phyloP scores from a whole-genome alignment of 1,284 basidiomycete genomes.

The Trichosporon coremiiforme region DNA sequence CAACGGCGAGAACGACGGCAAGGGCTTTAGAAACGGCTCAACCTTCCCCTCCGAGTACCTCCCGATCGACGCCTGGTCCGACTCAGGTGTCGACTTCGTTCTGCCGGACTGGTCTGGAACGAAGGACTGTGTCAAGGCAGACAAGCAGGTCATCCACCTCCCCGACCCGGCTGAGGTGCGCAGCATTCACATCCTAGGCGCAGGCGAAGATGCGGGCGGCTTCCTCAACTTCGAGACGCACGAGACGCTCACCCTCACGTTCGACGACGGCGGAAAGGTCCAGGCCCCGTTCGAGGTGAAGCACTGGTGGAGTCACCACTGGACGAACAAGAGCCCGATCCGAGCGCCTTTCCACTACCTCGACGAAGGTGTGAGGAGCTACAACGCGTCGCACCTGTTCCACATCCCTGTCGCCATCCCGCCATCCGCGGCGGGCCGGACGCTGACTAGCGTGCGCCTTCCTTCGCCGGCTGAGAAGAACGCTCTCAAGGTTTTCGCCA shows the following conservation, averaged over 20 bases:
- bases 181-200: conserved; percentile 23
- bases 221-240: conserved; percentile 25
- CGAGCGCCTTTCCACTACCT: conserved; percentile 27
- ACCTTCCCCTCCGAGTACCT: conserved; percentile 25
- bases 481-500: conserved; percentile 31
- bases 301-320: conserved; percentile 33
- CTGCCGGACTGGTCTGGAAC: conserved; percentile 19
- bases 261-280: conserved; percentile 20
- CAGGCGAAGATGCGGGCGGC: conserved; percentile 30
- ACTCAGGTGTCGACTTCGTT: conserved; percentile 27
- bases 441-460: conserved; percentile 12
- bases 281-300: conserved; percentile 25
- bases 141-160: conserved; percentile 19
- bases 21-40: conserved; percentile 25
- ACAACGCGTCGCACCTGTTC: conserved; percentile 31
- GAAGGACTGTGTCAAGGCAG: conserved; percentile 22
- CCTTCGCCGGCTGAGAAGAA: conserved; percentile 23
- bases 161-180: conserved; percentile 13
- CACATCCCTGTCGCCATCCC: conserved; percentile 26
- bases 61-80: conserved; percentile 20
- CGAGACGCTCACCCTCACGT: conserved; percentile 24
- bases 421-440: background rate
- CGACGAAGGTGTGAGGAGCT: background rate
- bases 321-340: conserved; percentile 31
- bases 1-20: conserved; percentile 20